These are phyloP conservation scores for Diaporthe sp. DNA, from an alignment of 2,329 filamentous ascomycete genomes.

Conservation along the genomic window DNA sequence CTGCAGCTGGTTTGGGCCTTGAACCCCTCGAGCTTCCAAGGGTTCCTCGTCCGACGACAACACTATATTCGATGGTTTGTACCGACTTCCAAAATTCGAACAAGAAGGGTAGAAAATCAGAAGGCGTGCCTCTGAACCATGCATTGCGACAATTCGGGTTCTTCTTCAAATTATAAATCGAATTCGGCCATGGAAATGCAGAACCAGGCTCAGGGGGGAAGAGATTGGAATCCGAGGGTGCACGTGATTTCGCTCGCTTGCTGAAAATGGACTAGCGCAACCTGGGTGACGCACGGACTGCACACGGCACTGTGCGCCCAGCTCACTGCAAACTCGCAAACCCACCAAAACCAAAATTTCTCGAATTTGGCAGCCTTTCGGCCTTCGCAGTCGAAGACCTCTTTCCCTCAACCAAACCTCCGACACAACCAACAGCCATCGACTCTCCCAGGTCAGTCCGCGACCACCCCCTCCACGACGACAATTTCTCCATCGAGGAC, in stretches of 20 bases:
- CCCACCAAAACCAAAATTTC: constrained; percentile 38
- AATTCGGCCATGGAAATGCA: not conserved
- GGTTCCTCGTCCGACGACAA: too few species aligned
- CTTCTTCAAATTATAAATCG: too few species aligned
- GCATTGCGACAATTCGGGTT: too few species aligned
- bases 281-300: not conserved
- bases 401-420: constrained; percentile 30
- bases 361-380: constrained; percentile 28
- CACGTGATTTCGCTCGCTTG: constrained; percentile 13
- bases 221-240: not conserved
- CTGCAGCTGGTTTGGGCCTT: too few species aligned
- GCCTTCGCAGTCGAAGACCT: constrained; percentile 15
- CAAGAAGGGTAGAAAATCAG: too few species aligned
- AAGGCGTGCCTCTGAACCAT: too few species aligned
- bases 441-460: constrained; percentile 23
- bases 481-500: not conserved
- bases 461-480: not conserved
- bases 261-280: not conserved
- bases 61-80: too few species aligned
- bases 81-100: too few species aligned
- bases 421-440: constrained; percentile 37
- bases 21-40: too few species aligned
- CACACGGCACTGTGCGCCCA: not conserved
- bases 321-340: constrained; percentile 27
- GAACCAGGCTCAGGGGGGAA: not conserved